Base-by-base conservation (phyloP, 2,329 filamentous ascomycete genomes). In the Trichoderma asperellum region DNA sequence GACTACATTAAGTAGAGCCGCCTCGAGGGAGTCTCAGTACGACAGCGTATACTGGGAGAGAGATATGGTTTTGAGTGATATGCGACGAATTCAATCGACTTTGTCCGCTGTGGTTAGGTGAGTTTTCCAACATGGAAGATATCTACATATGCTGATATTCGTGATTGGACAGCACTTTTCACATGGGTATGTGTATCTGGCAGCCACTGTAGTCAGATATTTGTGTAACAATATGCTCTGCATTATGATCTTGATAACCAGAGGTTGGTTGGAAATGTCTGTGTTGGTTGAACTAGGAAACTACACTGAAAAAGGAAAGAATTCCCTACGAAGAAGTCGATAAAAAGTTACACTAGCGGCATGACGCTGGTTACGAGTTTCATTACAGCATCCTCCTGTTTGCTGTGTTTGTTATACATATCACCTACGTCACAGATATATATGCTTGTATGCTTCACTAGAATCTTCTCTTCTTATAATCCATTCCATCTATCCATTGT, bases 181-280 rank as follows among this genome's bases (percentile, higher is more conserved):
- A 64, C 4, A 64, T 64, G 61, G 47, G 61, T 10, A 55, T 64
- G 49, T 64, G 61, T 2, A 34, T 64, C 21, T 64, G 61, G 61
- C 61, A 64, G 16, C 61, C 61, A 0, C 16, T 55, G 3, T 64
- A 35, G 24, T 6, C 18, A 8, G 4, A 6, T 2, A 8, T 4
- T 43, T 18, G 2, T n/a, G 37, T 43, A 10, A n/a, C 8, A 2
- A n/a, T n/a, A 4, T 2, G 16, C 2, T 2, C 18, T 18, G 40
- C 18, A 8, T 7, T 8, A n/a, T 10, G 16, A n/a, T 1, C 2
- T 18, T 8, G 16, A 43, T 2, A 43, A 4, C 29, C 3, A 6
- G 29, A 6, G 29, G 6, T 8, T 43, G 16, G 5, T 43, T 43
- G 40, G 8, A 43, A 40, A 4, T 1, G 0, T 16, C 16, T 5